These are phyloP conservation scores for Phialophora macrospora DNA, from an alignment of 2,329 filamentous ascomycete genomes.

Conservation along the genomic window DNA sequence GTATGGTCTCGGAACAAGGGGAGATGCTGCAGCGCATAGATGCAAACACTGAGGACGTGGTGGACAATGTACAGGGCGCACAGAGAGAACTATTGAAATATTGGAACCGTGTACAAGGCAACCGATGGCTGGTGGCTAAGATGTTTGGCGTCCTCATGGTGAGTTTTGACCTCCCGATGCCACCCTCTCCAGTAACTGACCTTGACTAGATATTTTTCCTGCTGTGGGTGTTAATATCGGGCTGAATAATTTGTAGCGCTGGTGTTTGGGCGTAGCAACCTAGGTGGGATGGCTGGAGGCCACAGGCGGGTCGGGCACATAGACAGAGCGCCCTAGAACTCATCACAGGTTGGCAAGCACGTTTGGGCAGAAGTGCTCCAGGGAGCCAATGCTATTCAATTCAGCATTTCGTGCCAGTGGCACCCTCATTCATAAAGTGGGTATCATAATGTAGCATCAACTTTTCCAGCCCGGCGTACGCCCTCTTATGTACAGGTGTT, in stretches of 20 bases:
- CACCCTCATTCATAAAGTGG: conserved; percentile 23
- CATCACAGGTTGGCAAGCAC: neutral
- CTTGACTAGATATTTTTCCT: conserved; percentile 73
- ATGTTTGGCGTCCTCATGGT: conserved; percentile 83
- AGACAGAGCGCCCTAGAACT: neutral
- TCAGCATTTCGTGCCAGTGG: conserved; percentile 1
- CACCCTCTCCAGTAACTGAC: conserved; percentile 9
- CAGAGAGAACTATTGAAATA: conserved; percentile 96
- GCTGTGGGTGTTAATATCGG: conserved; percentile 70
- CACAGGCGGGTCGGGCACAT: neutral
- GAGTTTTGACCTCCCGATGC: conserved; percentile 30
- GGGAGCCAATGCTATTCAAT: conserved; percentile 5
- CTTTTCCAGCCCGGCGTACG: conserved; percentile 27
- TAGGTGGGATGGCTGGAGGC: neutral
- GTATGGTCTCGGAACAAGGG: conserved; percentile 96
- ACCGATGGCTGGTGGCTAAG: conserved; percentile 90
- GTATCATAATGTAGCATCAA: conserved; percentile 32
- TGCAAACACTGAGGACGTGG: conserved; percentile 95
- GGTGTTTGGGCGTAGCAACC: conserved; percentile 3
- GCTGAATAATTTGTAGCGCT: conserved; percentile 27
- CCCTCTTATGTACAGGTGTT: conserved; percentile 25
- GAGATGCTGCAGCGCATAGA: conserved; percentile 93
- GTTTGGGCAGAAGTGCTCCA: neutral
- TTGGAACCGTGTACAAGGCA: conserved; percentile 91
- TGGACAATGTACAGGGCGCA: conserved; percentile 97